phyloP scores from a whole-genome alignment of 805 yeast species.

The Ogataea parapolymorpha region DNA sequence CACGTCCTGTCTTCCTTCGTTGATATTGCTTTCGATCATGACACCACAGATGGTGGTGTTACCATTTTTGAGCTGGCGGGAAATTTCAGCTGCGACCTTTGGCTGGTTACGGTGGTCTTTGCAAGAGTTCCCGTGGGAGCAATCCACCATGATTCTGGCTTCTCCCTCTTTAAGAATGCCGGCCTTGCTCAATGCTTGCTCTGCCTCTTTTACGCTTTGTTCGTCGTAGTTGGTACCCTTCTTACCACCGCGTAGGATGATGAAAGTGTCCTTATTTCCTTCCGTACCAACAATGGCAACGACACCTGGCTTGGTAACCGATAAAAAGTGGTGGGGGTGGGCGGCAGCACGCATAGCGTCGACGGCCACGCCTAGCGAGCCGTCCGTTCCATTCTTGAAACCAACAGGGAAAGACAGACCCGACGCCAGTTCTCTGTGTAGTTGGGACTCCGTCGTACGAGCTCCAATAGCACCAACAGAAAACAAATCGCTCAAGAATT shows the following conservation, averaged over 20 bases:
- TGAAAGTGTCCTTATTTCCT: slow-evolving; percentile 87
- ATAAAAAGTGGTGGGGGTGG: slow-evolving; percentile 89
- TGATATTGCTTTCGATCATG: slow-evolving; percentile 92
- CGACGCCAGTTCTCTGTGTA: slow-evolving; percentile 95
- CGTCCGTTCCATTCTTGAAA: slow-evolving; percentile 97
- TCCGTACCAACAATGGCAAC: slow-evolving; percentile 95
- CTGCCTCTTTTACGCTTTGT: slow-evolving; percentile 63
- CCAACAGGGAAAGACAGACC: slow-evolving; percentile 98
- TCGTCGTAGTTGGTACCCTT: slow-evolving; percentile 87
- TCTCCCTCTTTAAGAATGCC: slow-evolving; percentile 34
- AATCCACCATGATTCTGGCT: slow-evolving; percentile 89
- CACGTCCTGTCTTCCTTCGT: slow-evolving; percentile 91
- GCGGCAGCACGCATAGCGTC: slow-evolving; percentile 93
- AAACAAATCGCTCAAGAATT: slow-evolving; percentile 87
- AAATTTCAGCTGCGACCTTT: slow-evolving; percentile 71
- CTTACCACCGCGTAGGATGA: slow-evolving; percentile 95
- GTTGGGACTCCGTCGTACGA: slow-evolving; percentile 96
- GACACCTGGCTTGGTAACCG: slow-evolving; percentile 94
- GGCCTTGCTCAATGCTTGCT: slow-evolving; percentile 52
- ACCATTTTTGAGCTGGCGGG: slow-evolving; percentile 77
- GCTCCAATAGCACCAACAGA: slow-evolving; percentile 99
- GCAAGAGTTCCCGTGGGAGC: slow-evolving; percentile 94
- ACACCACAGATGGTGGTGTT: slow-evolving; percentile 80
- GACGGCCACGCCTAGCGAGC: slow-evolving; percentile 87
- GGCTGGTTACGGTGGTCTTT: slow-evolving; percentile 94